Percentiles rank a stretch among this genome's conserved stretches.
Conservation (phyloP, 176 grass and related monocot species). For the Eragrostis curvula region DNA sequence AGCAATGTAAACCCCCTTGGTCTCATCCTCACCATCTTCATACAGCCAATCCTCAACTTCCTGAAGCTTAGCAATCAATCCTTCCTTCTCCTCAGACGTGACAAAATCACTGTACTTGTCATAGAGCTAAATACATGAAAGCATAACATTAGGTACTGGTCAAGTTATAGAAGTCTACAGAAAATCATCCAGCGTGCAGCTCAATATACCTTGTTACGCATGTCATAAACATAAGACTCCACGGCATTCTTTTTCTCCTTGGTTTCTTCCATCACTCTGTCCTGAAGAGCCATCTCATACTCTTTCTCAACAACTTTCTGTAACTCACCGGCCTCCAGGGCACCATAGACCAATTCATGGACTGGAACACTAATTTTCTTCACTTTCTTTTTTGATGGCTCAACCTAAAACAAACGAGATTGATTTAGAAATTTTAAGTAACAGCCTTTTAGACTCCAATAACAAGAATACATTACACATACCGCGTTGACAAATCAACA, state of each 20-base stretch:
- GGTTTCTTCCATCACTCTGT: conserved; percentile 98
- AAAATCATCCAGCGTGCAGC: not conserved
- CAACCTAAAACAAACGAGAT: conserved; percentile 46
- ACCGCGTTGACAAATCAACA: not conserved
- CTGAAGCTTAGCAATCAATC: conserved; percentile 72
- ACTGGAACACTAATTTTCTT: conserved; percentile 86
- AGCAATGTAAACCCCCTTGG: conserved; percentile 93
- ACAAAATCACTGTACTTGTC: conserved; percentile 86
- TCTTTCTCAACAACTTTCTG: conserved; percentile 87
- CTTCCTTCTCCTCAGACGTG: conserved; percentile 66
- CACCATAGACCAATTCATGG: conserved; percentile 76
- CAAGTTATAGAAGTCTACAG: not conserved
- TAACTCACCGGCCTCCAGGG: conserved; percentile 61
- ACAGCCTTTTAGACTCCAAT: not conserved
- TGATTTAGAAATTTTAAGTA: not conserved
- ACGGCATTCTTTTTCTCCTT: conserved; percentile 98
- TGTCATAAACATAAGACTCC: conserved; percentile 98
- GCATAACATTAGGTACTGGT: conserved; percentile 34
- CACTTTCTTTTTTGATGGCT: conserved; percentile 82
- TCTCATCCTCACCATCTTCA: conserved; percentile 98
- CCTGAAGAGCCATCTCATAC: conserved; percentile 98
- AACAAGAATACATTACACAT: not conserved
- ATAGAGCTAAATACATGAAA: conserved; percentile 64
- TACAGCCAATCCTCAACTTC: conserved; percentile 98
- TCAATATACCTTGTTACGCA: conserved; percentile 82